Conservation (phyloP, 2,329 filamentous ascomycete genomes). For the Cordyceps fumosorosea region DNA sequence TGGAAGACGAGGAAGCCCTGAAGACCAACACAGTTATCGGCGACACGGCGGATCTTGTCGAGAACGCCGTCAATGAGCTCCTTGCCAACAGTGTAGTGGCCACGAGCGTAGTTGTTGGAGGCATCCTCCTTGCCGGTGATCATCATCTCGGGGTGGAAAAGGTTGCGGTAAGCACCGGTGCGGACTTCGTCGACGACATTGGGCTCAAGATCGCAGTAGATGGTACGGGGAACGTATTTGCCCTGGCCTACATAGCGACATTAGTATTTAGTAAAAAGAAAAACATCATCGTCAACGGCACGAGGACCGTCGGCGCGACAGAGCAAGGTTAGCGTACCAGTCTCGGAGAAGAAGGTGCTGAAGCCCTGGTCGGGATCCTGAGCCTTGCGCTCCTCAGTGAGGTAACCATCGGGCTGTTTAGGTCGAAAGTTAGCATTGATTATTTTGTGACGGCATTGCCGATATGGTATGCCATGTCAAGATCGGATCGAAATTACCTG, state of each 20-base stretch:
- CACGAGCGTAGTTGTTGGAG: constrained; percentile 99
- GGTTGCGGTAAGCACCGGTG: constrained; percentile 88
- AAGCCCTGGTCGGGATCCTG: constrained; percentile 93
- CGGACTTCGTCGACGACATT: constrained; percentile 99
- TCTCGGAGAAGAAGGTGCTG: constrained; percentile 99
- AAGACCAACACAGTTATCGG: constrained; percentile 95
- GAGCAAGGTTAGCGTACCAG: constrained; percentile 55
- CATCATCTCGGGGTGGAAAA: constrained; percentile 99
- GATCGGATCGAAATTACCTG: constrained; percentile 59
- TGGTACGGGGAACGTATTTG: constrained; percentile 97
- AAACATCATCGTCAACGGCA: background rate
- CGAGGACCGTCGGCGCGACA: background rate
- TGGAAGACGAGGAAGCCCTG: constrained; percentile 99
- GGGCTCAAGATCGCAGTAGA: constrained; percentile 99
- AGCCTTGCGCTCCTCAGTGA: constrained; percentile 95
- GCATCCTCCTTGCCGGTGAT: constrained; percentile 99
- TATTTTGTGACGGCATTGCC: constrained; percentile 12
- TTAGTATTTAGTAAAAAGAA: constrained; percentile 16
- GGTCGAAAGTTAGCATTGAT: constrained; percentile 6
- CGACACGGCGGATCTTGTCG: constrained; percentile 95
- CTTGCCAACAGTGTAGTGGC: constrained; percentile 99
- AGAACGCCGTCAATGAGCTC: constrained; percentile 97
- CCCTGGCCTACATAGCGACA: constrained; percentile 64
- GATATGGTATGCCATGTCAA: constrained; percentile 9
- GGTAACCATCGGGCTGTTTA: constrained; percentile 85